Base-by-base conservation (phyloP, 345 rosid genomes). In the Linum tenue region DNA sequence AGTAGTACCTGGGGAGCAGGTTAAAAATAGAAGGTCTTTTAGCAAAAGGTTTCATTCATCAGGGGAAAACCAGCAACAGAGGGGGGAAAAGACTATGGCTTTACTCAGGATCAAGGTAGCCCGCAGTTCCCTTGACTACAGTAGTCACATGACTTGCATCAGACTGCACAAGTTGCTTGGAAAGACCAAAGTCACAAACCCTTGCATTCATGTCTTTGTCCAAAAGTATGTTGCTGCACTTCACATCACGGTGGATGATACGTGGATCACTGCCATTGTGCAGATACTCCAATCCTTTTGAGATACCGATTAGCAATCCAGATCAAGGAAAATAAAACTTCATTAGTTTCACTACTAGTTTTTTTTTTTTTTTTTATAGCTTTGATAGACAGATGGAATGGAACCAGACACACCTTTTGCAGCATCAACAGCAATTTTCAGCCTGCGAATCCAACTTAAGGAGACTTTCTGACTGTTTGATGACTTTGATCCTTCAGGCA, bases 41-140 rank as follows among this genome's bases (percentile, higher is more conserved):
- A 31, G 70, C 38, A 69, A 62, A 63, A 44, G 51, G 4, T n/a
- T 57, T 42, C 22, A n/a, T 2, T 48, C 39, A 40, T 63, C 55
- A 53, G 68, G 67, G 42, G 35, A 56, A 10, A n/a, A 8, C 31
- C 7, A 48, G 67, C 22, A 51, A 39, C 38, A 38, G 31, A 22
- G 37, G 35, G 8, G 4, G 8, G 59, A 60, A n/a, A 4, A 41
- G 58, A 35, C 31, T 3, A 12, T 59, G 67, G 62, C 81, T 64
- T 48, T 81, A 92, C 98, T 92, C 96, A 44, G 96, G 98, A 63
- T 92, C 98, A 12, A 92, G 88, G 81, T 92, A 92, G 57, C 98
- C 98, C 2, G 95, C 95, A 14, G 98, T 84, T 78, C 95, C 95
- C 75, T 89, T 92, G 60, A 92, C 96, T 60, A 82, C 89, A 36